Percentiles rank a stretch among this genome's conserved stretches.
Conservation (phyloP, 208 protist species). For the Leishmania tropica region DNA sequence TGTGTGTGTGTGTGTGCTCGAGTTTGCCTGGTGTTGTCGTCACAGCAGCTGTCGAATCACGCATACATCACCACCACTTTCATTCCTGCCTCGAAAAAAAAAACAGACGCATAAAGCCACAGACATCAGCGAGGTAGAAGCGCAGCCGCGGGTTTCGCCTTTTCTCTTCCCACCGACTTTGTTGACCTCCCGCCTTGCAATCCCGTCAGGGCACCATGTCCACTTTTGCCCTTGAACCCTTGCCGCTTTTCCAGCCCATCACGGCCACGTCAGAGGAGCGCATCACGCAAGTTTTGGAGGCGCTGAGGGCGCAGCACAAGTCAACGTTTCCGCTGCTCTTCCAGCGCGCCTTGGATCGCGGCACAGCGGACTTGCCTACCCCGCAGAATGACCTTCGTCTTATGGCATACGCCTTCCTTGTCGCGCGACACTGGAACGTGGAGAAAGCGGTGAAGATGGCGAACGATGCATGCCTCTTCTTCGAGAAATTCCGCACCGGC, state of each 20-base stretch:
- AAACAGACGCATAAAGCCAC: too few relatives aligned
- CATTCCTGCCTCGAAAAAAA: background rate
- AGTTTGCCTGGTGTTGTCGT: background rate
- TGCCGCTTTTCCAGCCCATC: conserved; percentile 43
- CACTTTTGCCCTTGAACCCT: conserved; percentile 6
- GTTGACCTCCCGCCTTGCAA: background rate
- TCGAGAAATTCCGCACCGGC: conserved; percentile 36
- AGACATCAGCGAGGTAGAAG: background rate
- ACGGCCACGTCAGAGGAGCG: conserved; percentile 52
- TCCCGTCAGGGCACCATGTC: conserved; percentile 3
- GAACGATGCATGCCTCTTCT: conserved; percentile 34
- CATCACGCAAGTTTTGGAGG: conserved; percentile 51
- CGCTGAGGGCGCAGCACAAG: conserved; percentile 33
- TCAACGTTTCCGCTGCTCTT: conserved; percentile 19
- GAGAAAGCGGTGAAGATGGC: conserved; percentile 65
- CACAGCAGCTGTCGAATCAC: background rate
- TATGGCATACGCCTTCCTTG: conserved; percentile 62
- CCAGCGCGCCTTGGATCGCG: conserved; percentile 19
- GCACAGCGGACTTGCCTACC: conserved; percentile 32
- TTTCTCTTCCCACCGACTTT: background rate
- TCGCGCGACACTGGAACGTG: conserved; percentile 62
- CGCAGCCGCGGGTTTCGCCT: background rate
- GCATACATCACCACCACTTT: background rate
- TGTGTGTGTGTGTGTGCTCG: background rate
- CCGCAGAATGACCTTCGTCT: conserved; percentile 45